These are phyloP conservation scores for Oldenlandia corymbosa DNA, from an alignment of 257 asterid species.

Conservation along the genomic window DNA sequence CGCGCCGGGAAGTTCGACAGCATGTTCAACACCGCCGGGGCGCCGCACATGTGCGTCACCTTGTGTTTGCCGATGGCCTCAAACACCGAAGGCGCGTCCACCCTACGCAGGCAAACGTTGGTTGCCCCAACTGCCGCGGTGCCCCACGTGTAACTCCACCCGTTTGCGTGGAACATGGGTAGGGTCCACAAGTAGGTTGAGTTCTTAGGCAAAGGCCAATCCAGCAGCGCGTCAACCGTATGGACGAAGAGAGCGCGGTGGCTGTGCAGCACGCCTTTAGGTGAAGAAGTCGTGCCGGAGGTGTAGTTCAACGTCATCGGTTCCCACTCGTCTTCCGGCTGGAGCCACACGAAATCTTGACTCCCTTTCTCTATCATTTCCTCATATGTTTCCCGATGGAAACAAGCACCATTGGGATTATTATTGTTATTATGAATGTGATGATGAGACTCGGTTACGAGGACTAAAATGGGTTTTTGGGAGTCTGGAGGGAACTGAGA, in stretches of 20 bases:
- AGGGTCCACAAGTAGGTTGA: constrained; percentile 78
- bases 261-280: constrained; percentile 75
- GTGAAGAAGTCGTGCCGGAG: constrained; percentile 81
- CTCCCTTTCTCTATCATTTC: constrained; percentile 28
- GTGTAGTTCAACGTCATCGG: constrained; percentile 67
- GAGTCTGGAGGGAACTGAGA: constrained; percentile 36
- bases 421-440: neutral
- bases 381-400: constrained; percentile 4
- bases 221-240: constrained; percentile 45
- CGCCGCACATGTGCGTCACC: constrained; percentile 87
- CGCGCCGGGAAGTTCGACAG: constrained; percentile 29
- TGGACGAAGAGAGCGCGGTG: constrained; percentile 57
- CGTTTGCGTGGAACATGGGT: constrained; percentile 90
- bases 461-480: constrained; percentile 34
- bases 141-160: constrained; percentile 87
- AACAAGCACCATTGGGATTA: neutral
- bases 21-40: constrained; percentile 77
- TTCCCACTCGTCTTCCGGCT: constrained; percentile 48
- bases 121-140: constrained; percentile 69
- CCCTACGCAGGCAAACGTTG: constrained; percentile 58
- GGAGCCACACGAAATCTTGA: constrained; percentile 49
- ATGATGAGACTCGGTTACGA: neutral
- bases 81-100: constrained; percentile 41
- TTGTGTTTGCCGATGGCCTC: constrained; percentile 30
- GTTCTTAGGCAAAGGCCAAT: constrained; percentile 61